Conservation (phyloP, 139 green algal species). For the Auxenochlorella protothecoides region DNA sequence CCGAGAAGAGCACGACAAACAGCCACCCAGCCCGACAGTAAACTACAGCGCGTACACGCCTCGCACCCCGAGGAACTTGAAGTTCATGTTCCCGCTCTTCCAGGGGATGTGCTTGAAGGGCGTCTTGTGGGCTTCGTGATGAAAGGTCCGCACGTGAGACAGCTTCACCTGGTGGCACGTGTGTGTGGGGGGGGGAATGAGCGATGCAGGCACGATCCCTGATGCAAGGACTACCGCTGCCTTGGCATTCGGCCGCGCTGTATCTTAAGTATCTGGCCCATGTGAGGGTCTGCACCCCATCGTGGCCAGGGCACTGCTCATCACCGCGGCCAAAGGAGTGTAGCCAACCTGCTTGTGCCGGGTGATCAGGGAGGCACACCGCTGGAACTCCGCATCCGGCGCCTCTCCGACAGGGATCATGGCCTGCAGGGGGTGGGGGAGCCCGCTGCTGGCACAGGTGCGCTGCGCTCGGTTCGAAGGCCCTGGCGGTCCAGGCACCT, state of each 20-base stretch:
- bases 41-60: no score
- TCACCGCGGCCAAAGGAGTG: no score
- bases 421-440: constrained; percentile 31
- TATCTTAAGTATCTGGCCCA: neutral
- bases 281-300: neutral
- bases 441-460: no score
- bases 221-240: constrained; percentile 1
- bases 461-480: no score
- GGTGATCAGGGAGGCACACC: constrained; percentile 51
- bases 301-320: neutral
- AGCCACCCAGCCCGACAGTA: neutral
- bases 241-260: neutral
- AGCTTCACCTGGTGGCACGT: constrained; percentile 40
- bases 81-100: constrained; percentile 60
- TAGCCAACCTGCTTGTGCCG: constrained; percentile 36
- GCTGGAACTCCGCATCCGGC: constrained; percentile 38
- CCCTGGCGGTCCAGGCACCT: neutral
- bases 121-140: constrained; percentile 45
- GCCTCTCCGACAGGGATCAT: constrained; percentile 56
- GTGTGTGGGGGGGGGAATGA: neutral
- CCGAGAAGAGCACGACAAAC: neutral
- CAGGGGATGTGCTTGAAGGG: constrained; percentile 66
- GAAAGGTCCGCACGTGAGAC: constrained; percentile 36
- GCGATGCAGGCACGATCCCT: neutral
- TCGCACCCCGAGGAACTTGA: constrained; percentile 53